Evolutionary conservation across 1,139 yeast species (phyloP).

Genomic region (Blastobotrys buckinghamii): DNA sequence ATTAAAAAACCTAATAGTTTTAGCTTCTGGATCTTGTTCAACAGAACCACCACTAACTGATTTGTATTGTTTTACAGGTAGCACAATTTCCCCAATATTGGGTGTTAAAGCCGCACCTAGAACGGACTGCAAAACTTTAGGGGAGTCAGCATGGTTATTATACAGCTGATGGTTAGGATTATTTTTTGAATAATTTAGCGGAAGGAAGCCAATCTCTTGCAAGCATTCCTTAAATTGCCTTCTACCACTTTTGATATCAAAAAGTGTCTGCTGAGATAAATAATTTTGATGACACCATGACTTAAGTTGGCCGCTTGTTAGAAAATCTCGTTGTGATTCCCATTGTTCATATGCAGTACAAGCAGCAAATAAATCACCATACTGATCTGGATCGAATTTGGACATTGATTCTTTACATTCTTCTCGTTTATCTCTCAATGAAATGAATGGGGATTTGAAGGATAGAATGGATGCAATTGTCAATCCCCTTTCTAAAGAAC

Average conservation of each 20-base stretch:
- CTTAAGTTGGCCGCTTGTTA: conserved; percentile 28
- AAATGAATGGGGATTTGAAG: conserved; percentile 66
- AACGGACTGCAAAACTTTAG: conserved; percentile 54
- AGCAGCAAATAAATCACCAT: conserved; percentile 72
- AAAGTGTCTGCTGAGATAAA: conserved; percentile 58
- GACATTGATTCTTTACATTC: conserved; percentile 48
- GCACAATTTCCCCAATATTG: conserved; percentile 69
- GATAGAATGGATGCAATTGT: conserved; percentile 72
- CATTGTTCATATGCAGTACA: conserved; percentile 53
- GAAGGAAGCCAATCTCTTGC: conserved; percentile 71
- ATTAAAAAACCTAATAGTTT: conserved; percentile 53
- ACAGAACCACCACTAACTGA: conserved; percentile 72
- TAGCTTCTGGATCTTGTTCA: conserved; percentile 78
- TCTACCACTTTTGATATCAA: conserved; percentile 66
- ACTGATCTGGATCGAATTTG: conserved; percentile 37
- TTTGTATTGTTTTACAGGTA: conserved; percentile 73
- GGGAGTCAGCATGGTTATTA: conserved; percentile 43
- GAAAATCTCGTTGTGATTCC: conserved; percentile 15
- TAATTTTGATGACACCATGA: conserved; percentile 56
- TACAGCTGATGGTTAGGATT: conserved; percentile 30
- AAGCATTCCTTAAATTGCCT: conserved; percentile 62
- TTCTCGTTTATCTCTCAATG: conserved; percentile 58
- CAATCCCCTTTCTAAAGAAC: conserved; percentile 70
- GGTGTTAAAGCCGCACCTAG: conserved; percentile 82
- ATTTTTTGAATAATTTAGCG: conserved; percentile 27